Percentiles rank a stretch among this genome's conserved stretches.
phyloP scores from a whole-genome alignment of 129 eudicot species.

The Helianthus tuberosus region DNA sequence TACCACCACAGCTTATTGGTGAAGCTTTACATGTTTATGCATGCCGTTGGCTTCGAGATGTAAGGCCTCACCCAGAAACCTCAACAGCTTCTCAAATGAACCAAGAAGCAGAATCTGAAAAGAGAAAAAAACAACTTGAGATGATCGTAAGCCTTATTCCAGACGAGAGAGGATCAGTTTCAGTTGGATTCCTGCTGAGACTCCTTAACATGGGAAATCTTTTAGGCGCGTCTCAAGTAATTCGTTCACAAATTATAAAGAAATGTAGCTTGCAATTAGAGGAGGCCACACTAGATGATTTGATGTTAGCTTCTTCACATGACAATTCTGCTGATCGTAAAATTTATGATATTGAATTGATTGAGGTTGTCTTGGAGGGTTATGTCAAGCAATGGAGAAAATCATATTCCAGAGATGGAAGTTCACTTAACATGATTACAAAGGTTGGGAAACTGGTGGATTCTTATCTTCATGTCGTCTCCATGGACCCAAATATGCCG shows the following conservation, averaged over 20 bases:
- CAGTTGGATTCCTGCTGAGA: slow-evolving; percentile 66
- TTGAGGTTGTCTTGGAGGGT: slow-evolving; percentile 57
- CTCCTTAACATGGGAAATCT: slow-evolving; percentile 50
- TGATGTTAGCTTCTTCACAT: slow-evolving; percentile 42
- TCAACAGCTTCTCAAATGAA: slow-evolving; percentile 33
- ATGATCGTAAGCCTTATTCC: slow-evolving; percentile 69
- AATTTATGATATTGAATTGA: slow-evolving; percentile 56
- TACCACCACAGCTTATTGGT: slow-evolving; percentile 79
- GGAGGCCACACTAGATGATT: slow-evolving; percentile 57
- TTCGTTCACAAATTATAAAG: slow-evolving; percentile 52
- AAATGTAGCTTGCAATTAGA: slow-evolving; percentile 65
- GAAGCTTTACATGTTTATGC: slow-evolving; percentile 90
- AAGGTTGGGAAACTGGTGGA: slow-evolving; percentile 67
- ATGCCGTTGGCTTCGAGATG: slow-evolving; percentile 67
- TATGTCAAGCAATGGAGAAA: slow-evolving; percentile 61
- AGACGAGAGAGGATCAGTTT: slow-evolving; percentile 66
- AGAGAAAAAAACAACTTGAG: slow-evolving; percentile 50
- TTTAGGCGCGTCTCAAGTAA: slow-evolving; percentile 55
- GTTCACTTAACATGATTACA: slow-evolving; percentile 29
- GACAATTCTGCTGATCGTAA: slow-evolving; percentile 28
- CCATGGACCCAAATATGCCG: slow-evolving; percentile 49
- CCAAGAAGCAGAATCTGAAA: slow-evolving; percentile 43
- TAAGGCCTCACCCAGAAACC: slow-evolving; percentile 36
- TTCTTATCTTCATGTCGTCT: slow-evolving; percentile 60
- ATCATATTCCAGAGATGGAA: slow-evolving; percentile 31